Conservation (phyloP, 495 filamentous ascomycete genomes). For the Xylaria cubensis region DNA sequence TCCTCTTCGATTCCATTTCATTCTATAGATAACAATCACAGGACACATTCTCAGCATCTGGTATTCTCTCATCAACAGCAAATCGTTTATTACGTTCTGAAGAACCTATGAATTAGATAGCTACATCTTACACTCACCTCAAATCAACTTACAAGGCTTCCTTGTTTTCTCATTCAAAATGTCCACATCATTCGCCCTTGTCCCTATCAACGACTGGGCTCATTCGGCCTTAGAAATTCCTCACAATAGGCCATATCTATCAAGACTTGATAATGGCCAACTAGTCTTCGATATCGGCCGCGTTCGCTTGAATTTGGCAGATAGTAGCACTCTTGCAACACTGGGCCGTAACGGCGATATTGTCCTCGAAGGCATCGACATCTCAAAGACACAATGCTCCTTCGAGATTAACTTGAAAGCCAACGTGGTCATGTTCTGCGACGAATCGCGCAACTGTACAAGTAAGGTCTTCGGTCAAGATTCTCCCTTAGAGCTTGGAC, state of each 20-base stretch:
- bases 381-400: conserved; percentile 23
- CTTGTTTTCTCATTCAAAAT: background rate
- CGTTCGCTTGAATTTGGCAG: background rate
- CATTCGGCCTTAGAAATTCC: background rate
- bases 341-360: conserved; percentile 28
- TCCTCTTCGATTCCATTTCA: too few relatives aligned
- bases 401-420: conserved; percentile 21
- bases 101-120: too few relatives aligned
- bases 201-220: background rate
- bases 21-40: too few relatives aligned
- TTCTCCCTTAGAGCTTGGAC: background rate
- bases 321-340: conserved; percentile 18
- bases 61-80: too few relatives aligned
- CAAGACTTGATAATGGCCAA: background rate
- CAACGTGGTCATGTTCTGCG: conserved; percentile 15
- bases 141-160: too few relatives aligned
- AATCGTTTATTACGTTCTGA: too few relatives aligned
- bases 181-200: conserved; percentile 3
- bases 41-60: too few relatives aligned
- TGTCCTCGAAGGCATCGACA: conserved; percentile 11
- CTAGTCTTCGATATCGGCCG: conserved; percentile 5
- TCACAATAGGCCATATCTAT: conserved; percentile 17
- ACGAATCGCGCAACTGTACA: background rate
- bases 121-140: background rate
- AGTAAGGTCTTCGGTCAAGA: background rate